phyloP scores from a whole-genome alignment of 768 basidiomycete genomes.

The Boletellus ananiceps region DNA sequence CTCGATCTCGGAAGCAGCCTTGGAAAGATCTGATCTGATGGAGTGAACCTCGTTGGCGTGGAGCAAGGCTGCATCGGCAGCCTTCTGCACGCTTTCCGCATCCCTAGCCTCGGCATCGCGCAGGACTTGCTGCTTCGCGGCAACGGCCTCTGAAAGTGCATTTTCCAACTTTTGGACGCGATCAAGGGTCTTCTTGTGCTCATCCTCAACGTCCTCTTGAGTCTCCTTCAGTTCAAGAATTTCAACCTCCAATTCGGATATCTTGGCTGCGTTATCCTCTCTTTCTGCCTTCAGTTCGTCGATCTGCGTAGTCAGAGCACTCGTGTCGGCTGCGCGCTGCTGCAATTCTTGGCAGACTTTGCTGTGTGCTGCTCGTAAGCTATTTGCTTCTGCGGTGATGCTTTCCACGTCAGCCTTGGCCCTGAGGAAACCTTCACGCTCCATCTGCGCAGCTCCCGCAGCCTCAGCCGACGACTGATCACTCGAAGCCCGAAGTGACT shows the following conservation, averaged over 20 bases:
- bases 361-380: slow-evolving; percentile 47
- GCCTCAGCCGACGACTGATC: slow-evolving; percentile 41
- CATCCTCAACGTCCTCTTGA: slow-evolving; percentile 61
- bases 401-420: slow-evolving; percentile 59
- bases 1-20: slow-evolving; percentile 42
- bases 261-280: slow-evolving; percentile 63
- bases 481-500: slow-evolving; percentile 44
- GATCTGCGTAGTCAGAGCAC: slow-evolving; percentile 47
- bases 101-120: slow-evolving; percentile 48
- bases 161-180: slow-evolving; percentile 50
- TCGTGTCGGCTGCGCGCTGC: slow-evolving; percentile 39
- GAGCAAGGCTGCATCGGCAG: slow-evolving; percentile 38
- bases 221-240: slow-evolving; percentile 71
- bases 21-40: slow-evolving; percentile 41
- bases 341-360: slow-evolving; percentile 49
- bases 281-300: slow-evolving; percentile 54
- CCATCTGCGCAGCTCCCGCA: slow-evolving; percentile 49
- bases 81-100: slow-evolving; percentile 36
- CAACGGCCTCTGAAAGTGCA: slow-evolving; percentile 46
- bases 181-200: slow-evolving; percentile 40
- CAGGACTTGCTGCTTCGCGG: slow-evolving; percentile 44
- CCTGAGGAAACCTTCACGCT: slow-evolving; percentile 60
- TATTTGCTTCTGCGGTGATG: slow-evolving; percentile 47
- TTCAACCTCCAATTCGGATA: slow-evolving; percentile 81
- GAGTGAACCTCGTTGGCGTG: slow-evolving; percentile 46